Evolutionary conservation across 306 rosid genomes (phyloP).

Genomic region (Cucumis melo): DNA sequence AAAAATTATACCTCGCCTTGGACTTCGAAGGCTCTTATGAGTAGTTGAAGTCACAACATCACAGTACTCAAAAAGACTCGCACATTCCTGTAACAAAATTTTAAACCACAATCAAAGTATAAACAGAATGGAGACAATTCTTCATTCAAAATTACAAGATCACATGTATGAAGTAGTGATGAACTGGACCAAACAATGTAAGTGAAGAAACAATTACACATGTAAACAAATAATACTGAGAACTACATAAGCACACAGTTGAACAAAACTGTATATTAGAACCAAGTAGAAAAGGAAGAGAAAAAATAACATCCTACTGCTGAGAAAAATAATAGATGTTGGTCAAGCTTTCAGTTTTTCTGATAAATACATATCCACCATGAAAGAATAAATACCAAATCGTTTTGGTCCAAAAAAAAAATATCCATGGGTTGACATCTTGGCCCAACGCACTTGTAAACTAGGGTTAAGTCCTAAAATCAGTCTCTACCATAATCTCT

Average conservation of each 20-base stretch:
- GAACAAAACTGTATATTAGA: neutral
- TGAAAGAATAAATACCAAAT: neutral
- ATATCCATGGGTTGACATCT: neutral
- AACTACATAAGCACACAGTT: neutral
- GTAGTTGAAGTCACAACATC: conserved; percentile 95
- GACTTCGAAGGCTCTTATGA: conserved; percentile 97
- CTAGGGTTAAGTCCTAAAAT: neutral
- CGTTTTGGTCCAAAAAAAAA: neutral
- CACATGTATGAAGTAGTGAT: neutral
- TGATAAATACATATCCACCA: neutral
- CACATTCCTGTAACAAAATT: conserved; percentile 44
- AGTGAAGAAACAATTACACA: neutral
- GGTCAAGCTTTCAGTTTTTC: neutral
- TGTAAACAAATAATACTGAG: neutral
- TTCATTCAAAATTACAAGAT: neutral
- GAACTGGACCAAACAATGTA: neutral
- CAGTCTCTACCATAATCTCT: neutral
- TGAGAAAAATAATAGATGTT: neutral
- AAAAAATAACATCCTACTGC: no score
- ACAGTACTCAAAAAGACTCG: conserved; percentile 83
- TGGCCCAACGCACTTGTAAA: neutral
- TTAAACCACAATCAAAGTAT: neutral
- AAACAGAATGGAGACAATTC: neutral
- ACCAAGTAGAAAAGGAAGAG: neutral
- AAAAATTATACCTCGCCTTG: conserved; percentile 95